These are phyloP conservation scores for Malassezia pachydermatis DNA, from an alignment of 1,284 basidiomycete species.

Conservation along the genomic window DNA sequence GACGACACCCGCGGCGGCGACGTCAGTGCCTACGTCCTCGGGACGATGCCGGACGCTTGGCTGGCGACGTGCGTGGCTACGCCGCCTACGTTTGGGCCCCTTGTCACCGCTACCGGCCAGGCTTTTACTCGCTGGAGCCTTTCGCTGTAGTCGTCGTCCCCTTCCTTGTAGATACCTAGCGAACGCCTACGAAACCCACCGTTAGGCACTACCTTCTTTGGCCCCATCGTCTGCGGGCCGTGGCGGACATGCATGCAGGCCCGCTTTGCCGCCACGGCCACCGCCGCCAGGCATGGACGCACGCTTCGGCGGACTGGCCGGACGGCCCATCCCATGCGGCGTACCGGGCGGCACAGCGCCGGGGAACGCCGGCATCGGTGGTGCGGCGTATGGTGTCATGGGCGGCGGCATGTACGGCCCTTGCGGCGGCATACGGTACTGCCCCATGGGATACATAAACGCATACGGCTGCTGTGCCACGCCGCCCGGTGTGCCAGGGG, in stretches of 20 bases:
- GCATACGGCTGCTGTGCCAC: slow-evolving; percentile 12
- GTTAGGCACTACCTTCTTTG: neutral
- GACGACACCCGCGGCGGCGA: neutral
- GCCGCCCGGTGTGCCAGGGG: neutral
- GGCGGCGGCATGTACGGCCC: slow-evolving; percentile 5
- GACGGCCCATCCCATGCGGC: neutral
- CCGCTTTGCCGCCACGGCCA: neutral
- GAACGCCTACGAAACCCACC: neutral
- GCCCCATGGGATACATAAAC: slow-evolving; percentile 13
- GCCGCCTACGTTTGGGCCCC: no score
- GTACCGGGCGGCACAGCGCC: neutral
- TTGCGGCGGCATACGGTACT: slow-evolving; percentile 14
- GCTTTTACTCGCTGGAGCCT: no score
- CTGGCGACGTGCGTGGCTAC: slow-evolving; percentile 1
- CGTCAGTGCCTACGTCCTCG: slow-evolving; percentile 10
- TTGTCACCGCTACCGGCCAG: no score
- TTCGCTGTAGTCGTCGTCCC: no score
- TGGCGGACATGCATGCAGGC: no score
- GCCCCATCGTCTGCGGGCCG: no score
- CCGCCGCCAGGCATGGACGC: neutral
- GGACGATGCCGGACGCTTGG: slow-evolving; percentile 10
- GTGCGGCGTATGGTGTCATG: neutral
- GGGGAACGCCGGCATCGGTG: slow-evolving; percentile 3
- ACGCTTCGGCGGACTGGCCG: neutral
- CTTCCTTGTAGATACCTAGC: no score